Percentiles rank a stretch among this genome's conserved stretches.
phyloP scores from a whole-genome alignment of 2,329 filamentous ascomycete species.

The Drechslera avenae region DNA sequence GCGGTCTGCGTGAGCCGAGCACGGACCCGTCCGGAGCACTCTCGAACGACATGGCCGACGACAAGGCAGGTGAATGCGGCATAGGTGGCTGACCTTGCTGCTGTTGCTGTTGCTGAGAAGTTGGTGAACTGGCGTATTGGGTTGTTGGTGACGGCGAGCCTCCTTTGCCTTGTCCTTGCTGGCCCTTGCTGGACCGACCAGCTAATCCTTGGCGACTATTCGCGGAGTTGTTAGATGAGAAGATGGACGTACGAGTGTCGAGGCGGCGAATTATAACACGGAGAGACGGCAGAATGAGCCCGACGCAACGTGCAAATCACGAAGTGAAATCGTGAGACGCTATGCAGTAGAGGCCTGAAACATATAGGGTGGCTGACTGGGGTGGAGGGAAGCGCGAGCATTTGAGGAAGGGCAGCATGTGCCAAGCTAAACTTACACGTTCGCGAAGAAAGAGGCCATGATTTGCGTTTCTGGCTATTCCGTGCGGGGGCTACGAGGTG shows the following conservation, averaged over 20 bases:
- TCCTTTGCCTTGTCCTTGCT: slow-evolving; percentile 43
- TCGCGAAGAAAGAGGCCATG: slow-evolving; percentile 52
- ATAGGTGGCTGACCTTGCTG: slow-evolving; percentile 43
- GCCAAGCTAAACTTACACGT: slow-evolving; percentile 51
- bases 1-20: slow-evolving; percentile 66
- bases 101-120: slow-evolving; percentile 40
- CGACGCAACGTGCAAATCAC: slow-evolving; percentile 19
- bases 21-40: slow-evolving; percentile 51
- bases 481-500: slow-evolving; percentile 12
- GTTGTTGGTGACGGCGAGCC: slow-evolving; percentile 45
- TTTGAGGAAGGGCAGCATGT: slow-evolving; percentile 36
- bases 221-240: slow-evolving; percentile 29
- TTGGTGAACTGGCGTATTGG: slow-evolving; percentile 43
- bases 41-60: slow-evolving; percentile 68
- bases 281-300: slow-evolving; percentile 2
- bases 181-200: slow-evolving; percentile 50
- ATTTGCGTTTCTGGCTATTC: slow-evolving; percentile 17
- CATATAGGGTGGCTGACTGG: slow-evolving; percentile 34
- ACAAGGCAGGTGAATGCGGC: slow-evolving; percentile 43
- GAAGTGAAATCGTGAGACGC: slow-evolving; percentile 30
- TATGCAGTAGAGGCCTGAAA: slow-evolving; percentile 35
- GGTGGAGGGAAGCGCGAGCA: slow-evolving; percentile 25
- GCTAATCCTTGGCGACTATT: slow-evolving; percentile 51
- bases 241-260: slow-evolving; percentile 15
- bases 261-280: slow-evolving; percentile 9